Conservation (phyloP, 2,329 filamentous ascomycete genomes). For the Exophiala viscosa region DNA sequence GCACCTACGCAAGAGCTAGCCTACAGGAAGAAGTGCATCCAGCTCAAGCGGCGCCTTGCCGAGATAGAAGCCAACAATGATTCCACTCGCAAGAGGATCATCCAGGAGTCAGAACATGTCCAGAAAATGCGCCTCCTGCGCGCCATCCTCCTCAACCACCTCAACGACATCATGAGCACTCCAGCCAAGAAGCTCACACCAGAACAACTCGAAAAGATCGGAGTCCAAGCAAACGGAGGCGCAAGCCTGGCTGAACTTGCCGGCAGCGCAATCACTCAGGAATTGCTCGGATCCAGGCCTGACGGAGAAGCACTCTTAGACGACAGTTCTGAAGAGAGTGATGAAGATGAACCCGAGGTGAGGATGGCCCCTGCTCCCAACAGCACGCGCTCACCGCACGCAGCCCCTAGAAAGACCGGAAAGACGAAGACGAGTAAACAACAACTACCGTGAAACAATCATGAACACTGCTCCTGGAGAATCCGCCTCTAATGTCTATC, state of each 20-base stretch:
- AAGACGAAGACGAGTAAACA: slow-evolving; percentile 36
- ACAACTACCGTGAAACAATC: slow-evolving; percentile 27
- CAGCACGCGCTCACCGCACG: slow-evolving; percentile 22
- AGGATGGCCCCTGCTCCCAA: slow-evolving; percentile 21
- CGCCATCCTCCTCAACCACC: slow-evolving; percentile 68
- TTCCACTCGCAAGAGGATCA: slow-evolving; percentile 71
- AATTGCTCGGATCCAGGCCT: slow-evolving; percentile 14
- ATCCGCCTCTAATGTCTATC: slow-evolving; percentile 16
- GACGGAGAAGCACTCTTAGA: slow-evolving; percentile 28
- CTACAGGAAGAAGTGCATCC: slow-evolving; percentile 94
- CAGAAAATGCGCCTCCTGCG: slow-evolving; percentile 88
- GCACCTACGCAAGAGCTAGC: slow-evolving; percentile 93
- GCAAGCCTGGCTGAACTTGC: slow-evolving; percentile 52
- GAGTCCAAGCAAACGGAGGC: slow-evolving; percentile 40
- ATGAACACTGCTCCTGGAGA: slow-evolving; percentile 21
- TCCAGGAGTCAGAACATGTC: slow-evolving; percentile 76
- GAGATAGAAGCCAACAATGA: slow-evolving; percentile 93
- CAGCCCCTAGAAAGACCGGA: slow-evolving; percentile 48
- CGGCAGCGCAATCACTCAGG: slow-evolving; percentile 30
- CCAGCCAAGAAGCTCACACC: slow-evolving; percentile 67
- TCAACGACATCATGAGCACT: slow-evolving; percentile 51
- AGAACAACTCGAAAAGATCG: slow-evolving; percentile 62
- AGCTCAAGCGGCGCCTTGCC: slow-evolving; percentile 83
- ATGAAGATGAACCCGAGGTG: slow-evolving; percentile 31
- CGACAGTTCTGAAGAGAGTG: slow-evolving; percentile 28